Evolutionary conservation across 371 early-diverging fungal genomes (phyloP), one percentile per base, ranked within the genome.

Genomic region (Funneliformis caledonium): DNA sequence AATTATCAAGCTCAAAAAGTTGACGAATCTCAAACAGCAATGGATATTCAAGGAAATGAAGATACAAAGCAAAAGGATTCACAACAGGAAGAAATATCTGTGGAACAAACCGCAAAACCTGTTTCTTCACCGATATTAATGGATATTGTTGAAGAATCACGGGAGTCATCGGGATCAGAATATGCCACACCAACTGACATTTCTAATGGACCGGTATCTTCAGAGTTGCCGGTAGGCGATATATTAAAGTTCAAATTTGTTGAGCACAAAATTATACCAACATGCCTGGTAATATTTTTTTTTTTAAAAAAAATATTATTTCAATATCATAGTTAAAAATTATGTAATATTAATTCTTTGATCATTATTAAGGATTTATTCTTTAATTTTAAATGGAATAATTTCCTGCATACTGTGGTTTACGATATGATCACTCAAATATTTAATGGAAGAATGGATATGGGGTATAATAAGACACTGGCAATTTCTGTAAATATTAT

Each of bases 351-450:
- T 59, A 11, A 50, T 47, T 59, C 8, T 59, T 73, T 1, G 8
- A 52, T 19, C 12, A 52, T 48, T 48, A 4, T 43, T 22, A 16
- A 79, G 79, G 93, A 94, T 80, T 85, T 97, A 61, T 97, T 97
- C 81, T 96, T 97, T 87, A 86, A 88, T 33, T 96, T 94, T 84
- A 92, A 93, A 33, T 96, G 96, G 94, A 97, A 97, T 86, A 97
- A 98, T 89, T 95, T 98, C 83, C 83, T 98, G 81, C 98, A 98
- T 86, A 94, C 95, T 26, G 96, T 97, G 12, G 96, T 98, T 11
- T 98, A 96, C 83, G 98, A 98, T 84, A 95, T 97, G 90, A 89
- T 97, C 78, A 96, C 96, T 83, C 97, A 98, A 84, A 93, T 97
- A 22, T 94, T 97, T 82, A 97, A 97, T 84, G 91, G 96, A 81